Percentiles rank a stretch among this genome's conserved stretches.
Evolutionary conservation across 2,329 filamentous ascomycete genomes (phyloP).

Genomic region (Lachnum nothofagi): DNA sequence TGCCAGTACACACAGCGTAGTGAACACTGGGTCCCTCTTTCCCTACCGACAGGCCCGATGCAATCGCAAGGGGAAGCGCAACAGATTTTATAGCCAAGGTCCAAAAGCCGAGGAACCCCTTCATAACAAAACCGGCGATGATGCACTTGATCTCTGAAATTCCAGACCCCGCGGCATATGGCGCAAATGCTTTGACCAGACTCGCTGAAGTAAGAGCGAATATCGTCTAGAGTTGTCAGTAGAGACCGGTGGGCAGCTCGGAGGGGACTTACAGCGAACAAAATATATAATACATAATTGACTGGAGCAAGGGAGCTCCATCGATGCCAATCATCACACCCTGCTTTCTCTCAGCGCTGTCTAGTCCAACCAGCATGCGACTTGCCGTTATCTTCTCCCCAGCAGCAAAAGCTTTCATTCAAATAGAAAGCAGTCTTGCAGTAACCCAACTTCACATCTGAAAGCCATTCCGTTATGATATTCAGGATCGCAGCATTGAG

Average conservation of each 20-base stretch:
- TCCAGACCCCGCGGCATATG: conserved; percentile 91
- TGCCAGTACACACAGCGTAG: conserved; percentile 95
- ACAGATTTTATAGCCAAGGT: conserved; percentile 93
- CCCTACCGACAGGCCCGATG: conserved; percentile 86
- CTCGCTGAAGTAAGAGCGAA: conserved; percentile 80
- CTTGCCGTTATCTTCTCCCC: conserved; percentile 81
- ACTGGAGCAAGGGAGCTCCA: conserved; percentile 75
- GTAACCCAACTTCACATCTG: conserved; percentile 92
- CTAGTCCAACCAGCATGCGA: not conserved
- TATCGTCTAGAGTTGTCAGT: conserved; percentile 47
- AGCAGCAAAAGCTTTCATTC: conserved; percentile 97
- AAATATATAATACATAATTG: conserved; percentile 84
- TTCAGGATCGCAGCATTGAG: conserved; percentile 89
- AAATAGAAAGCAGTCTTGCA: conserved; percentile 94
- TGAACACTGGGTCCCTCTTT: conserved; percentile 99
- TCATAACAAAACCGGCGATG: conserved; percentile 98
- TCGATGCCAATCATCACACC: conserved; percentile 80
- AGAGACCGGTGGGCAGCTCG: not conserved
- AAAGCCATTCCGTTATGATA: conserved; percentile 94
- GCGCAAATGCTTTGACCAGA: conserved; percentile 85
- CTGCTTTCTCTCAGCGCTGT: conserved; percentile 38
- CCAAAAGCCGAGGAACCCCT: conserved; percentile 88
- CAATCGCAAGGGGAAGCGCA: conserved; percentile 84
- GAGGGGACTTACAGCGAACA: conserved; percentile 62
- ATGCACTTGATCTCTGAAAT: conserved; percentile 99